A percentile compares a stretch with the other conserved stretches of the same genome.
phyloP scores from a whole-genome alignment of 208 protist genomes.

The Crithidia thermophila region DNA sequence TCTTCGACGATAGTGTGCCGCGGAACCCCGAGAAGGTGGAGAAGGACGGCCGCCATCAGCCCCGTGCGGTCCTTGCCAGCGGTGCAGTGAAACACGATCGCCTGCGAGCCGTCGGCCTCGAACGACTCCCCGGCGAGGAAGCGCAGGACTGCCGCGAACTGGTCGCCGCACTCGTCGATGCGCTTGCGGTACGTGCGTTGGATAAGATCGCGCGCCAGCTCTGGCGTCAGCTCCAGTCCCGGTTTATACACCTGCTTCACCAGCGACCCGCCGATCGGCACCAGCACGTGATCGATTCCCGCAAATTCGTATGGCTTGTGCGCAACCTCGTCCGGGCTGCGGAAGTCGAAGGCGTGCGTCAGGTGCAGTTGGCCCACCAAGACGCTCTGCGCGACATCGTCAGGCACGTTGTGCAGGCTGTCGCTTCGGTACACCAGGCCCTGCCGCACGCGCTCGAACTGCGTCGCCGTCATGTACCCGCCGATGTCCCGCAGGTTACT shows the following conservation, averaged over 20 bases:
- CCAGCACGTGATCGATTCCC: slow-evolving; percentile 25
- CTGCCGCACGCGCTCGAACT: slow-evolving; percentile 14
- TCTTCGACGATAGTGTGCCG: slow-evolving; percentile 38
- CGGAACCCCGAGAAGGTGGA: slow-evolving; percentile 36
- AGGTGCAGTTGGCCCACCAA: slow-evolving; percentile 27
- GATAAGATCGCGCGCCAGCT: slow-evolving; percentile 9
- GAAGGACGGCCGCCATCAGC: slow-evolving; percentile 37
- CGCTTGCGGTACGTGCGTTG: slow-evolving; percentile 22
- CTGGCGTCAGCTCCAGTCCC: background rate
- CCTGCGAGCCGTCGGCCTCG: slow-evolving; percentile 3
- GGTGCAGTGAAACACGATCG: slow-evolving; percentile 58
- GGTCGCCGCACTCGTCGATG: slow-evolving; percentile 31
- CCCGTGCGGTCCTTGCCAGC: slow-evolving; percentile 66
- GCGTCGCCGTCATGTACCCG: slow-evolving; percentile 35
- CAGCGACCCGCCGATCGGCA: slow-evolving; percentile 22
- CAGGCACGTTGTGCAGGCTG: slow-evolving; percentile 27
- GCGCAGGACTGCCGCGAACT: slow-evolving; percentile 12
- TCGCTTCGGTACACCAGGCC: slow-evolving; percentile 39
- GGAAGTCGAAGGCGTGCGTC: slow-evolving; percentile 42
- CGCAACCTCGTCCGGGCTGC: slow-evolving; percentile 25
- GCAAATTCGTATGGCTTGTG: slow-evolving; percentile 31
- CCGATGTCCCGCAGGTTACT: slow-evolving; percentile 48
- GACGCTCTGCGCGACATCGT: background rate
- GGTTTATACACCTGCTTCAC: slow-evolving; percentile 15
- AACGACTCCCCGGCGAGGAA: slow-evolving; percentile 31